Conservation (phyloP, 2,329 filamentous ascomycete genomes). For the Cercospora citrullina region DNA sequence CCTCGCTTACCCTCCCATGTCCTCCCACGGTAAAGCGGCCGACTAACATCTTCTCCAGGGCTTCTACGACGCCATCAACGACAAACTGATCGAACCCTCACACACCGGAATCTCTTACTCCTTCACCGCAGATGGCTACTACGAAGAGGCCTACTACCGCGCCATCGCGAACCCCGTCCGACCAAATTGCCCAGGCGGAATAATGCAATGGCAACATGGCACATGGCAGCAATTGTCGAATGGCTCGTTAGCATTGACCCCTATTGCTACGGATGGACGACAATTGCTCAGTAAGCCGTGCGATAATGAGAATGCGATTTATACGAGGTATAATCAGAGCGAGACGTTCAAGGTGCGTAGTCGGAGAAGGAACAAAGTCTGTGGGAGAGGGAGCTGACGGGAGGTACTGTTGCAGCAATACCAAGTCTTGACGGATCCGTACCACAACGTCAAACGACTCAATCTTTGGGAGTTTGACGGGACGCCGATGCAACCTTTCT, state of each 20-base stretch:
- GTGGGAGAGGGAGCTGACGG: neutral
- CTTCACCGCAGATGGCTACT: constrained; percentile 67
- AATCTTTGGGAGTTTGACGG: constrained; percentile 66
- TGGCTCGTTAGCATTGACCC: constrained; percentile 60
- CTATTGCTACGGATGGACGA: constrained; percentile 66
- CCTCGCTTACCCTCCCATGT: neutral
- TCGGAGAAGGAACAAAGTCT: neutral
- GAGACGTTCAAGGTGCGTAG: constrained; percentile 60
- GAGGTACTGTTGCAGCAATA: constrained; percentile 41
- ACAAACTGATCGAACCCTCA: constrained; percentile 65
- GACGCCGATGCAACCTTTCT: constrained; percentile 66
- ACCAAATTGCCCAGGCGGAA: constrained; percentile 62
- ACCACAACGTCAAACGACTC: constrained; percentile 62
- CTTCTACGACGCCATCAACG: constrained; percentile 68
- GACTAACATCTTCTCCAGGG: constrained; percentile 46
- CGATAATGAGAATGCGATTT: constrained; percentile 54
- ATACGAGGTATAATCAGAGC: constrained; percentile 66
- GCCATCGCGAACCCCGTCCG: constrained; percentile 62
- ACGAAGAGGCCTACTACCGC: constrained; percentile 69
- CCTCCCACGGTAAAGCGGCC: neutral
- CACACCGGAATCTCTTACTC: constrained; percentile 72
- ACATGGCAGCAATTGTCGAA: constrained; percentile 58
- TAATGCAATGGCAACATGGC: constrained; percentile 75
- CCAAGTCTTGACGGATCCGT: constrained; percentile 56
- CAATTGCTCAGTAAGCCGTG: constrained; percentile 68